Percentiles rank a stretch among this genome's conserved stretches.
phyloP scores from a whole-genome alignment of 768 basidiomycete genomes.

The Asterophora lycoperdoides region DNA sequence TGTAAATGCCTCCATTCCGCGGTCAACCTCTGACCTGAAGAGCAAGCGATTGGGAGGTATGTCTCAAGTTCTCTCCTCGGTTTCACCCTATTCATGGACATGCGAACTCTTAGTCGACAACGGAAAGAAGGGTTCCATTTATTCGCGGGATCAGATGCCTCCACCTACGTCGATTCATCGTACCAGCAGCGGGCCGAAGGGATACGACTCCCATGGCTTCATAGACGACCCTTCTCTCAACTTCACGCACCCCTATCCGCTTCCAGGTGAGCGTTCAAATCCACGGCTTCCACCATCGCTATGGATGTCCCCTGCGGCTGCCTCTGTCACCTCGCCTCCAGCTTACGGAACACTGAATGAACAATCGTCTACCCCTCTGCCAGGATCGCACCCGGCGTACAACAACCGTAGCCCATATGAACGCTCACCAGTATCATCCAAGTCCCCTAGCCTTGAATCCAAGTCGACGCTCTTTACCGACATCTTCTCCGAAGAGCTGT shows the following conservation, averaged over 20 bases:
- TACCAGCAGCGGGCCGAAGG: slow-evolving; percentile 11
- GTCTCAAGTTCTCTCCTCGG: slow-evolving; percentile 13
- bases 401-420: slow-evolving; percentile 32
- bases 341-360: slow-evolving; percentile 35
- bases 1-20: slow-evolving; percentile 25
- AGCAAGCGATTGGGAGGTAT: slow-evolving; percentile 17
- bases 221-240: slow-evolving; percentile 13
- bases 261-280: slow-evolving; percentile 46
- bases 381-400: slow-evolving; percentile 29
- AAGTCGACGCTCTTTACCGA: slow-evolving; percentile 65
- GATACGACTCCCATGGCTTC: slow-evolving; percentile 8
- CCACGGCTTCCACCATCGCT: slow-evolving; percentile 66
- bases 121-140: slow-evolving; percentile 6
- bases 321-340: slow-evolving; percentile 41
- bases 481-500: slow-evolving; percentile 68
- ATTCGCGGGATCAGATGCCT: slow-evolving; percentile 3
- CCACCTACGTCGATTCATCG: slow-evolving; percentile 9
- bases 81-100: slow-evolving; percentile 4
- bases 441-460: slow-evolving; percentile 45
- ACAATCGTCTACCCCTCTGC: slow-evolving; percentile 32
- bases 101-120: slow-evolving; percentile 6
- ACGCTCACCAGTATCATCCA: slow-evolving; percentile 35
- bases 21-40: slow-evolving; percentile 27
- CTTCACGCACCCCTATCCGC: slow-evolving; percentile 22
- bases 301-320: slow-evolving; percentile 76